Base-by-base conservation (phyloP, 768 basidiomycete genomes). In the Mycena olivaceomarginata region DNA sequence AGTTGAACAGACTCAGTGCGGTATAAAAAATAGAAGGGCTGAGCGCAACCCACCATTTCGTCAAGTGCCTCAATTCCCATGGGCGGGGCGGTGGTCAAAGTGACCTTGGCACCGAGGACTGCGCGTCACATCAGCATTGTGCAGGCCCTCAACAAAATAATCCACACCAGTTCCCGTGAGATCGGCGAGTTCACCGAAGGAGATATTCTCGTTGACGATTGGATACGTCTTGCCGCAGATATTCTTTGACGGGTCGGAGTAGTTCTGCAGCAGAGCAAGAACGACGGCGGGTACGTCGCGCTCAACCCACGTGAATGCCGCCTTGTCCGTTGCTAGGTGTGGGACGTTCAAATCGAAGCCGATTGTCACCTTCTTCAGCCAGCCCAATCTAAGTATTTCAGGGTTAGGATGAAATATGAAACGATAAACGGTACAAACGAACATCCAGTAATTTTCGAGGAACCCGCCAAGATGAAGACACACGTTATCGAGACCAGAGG, bases 401-500 rank as follows among this genome's bases (percentile, higher is more conserved):
- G n/a, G 2, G 48, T 4, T n/a, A 12, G 13, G 31, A 68, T 31
- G 31, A 31, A 31, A 31, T 31, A 31, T 31, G 31, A 31, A n/a
- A 68, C 11, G 57, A 62, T 6, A 13, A n/a, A 56, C 7, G 46
- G 10, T 12, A 9, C 1, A 2, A 9, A 63, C 59, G 1, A 12
- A 71, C 68, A 40, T 59, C 68, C 68, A 60, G 31, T 43, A 60
- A 13, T 71, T 53, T 39, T 63, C 70, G 16, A 64, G 70, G 62
- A 71, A 71, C 15, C 25, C 43, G 25, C 70, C 37, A 16, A 64
- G 60, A 12, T 48, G 70, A 22, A 53, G 25, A 22, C 20, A 51
- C 3, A 41, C 46, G 46, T 71, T 45, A 3, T 9, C 16, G 25
- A 71, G 60, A 10, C 70, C 70, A 53, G 70, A 71, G 8, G 59